These are phyloP conservation scores for Aspergillus melleus DNA, from an alignment of 2,329 filamentous ascomycete genomes.

Conservation along the genomic window DNA sequence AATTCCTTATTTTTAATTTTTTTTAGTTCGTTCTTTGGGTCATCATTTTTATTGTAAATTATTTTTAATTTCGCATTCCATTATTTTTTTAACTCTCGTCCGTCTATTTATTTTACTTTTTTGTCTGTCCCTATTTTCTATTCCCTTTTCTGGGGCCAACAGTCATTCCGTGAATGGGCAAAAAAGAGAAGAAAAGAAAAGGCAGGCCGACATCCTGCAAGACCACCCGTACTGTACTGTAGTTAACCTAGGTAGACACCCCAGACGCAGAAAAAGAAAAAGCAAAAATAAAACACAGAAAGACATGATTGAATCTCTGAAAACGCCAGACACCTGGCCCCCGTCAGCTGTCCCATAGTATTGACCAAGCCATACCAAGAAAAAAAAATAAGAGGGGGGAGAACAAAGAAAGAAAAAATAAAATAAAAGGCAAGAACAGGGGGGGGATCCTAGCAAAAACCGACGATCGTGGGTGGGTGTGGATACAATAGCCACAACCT, in stretches of 20 bases:
- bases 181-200: background rate
- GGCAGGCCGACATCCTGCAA: slow-evolving; percentile 10
- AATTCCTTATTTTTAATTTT: background rate
- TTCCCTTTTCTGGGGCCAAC: background rate
- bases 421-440: slow-evolving; percentile 16
- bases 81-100: slow-evolving; percentile 8
- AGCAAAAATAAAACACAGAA: background rate
- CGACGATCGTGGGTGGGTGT: slow-evolving; percentile 27
- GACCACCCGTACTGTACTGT: background rate
- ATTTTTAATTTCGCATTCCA: background rate
- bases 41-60: slow-evolving; percentile 5
- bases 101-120: slow-evolving; percentile 1
- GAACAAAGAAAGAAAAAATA: slow-evolving; percentile 16
- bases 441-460: slow-evolving; percentile 12
- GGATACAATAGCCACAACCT: slow-evolving; percentile 24
- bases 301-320: slow-evolving; percentile 1
- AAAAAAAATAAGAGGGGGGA: slow-evolving; percentile 2
- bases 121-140: background rate
- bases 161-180: background rate
- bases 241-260: slow-evolving; percentile 1
- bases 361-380: too few relatives aligned
- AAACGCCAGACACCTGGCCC: background rate
- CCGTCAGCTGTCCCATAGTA: slow-evolving; percentile 20
- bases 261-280: too few relatives aligned
- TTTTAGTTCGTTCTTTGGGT: background rate